phyloP scores from a whole-genome alignment of 2,329 filamentous ascomycete genomes.

The Colletotrichum orchidophilum region DNA sequence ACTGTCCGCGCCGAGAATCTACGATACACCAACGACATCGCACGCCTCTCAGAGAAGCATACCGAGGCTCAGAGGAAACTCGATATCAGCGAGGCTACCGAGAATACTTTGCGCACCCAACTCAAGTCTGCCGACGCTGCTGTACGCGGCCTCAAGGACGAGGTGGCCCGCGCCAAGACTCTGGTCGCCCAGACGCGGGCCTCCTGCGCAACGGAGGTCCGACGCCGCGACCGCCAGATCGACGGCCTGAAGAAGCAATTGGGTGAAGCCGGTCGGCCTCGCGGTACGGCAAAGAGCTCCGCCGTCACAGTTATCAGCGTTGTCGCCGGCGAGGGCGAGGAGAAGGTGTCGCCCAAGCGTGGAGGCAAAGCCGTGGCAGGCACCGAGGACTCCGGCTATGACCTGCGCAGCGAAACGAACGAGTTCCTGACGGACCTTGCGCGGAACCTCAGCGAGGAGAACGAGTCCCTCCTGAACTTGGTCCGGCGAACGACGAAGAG shows the following conservation, averaged over 20 bases:
- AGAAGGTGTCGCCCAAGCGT: constrained; percentile 49
- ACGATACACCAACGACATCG: constrained; percentile 76
- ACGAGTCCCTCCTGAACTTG: constrained; percentile 80
- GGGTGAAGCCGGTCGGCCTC: constrained; percentile 72
- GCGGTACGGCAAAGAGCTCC: constrained; percentile 63
- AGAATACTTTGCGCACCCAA: constrained; percentile 74
- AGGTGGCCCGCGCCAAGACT: constrained; percentile 80
- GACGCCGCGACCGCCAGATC: constrained; percentile 89
- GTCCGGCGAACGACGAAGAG: constrained; percentile 77
- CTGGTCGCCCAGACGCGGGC: constrained; percentile 84
- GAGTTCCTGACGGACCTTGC: constrained; percentile 88
- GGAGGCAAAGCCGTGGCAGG: constrained; percentile 37
- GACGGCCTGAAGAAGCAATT: constrained; percentile 90
- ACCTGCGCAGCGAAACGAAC: constrained; percentile 86
- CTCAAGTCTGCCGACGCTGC: constrained; percentile 78
- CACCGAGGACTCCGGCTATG: constrained; percentile 66
- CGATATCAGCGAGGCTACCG: constrained; percentile 72
- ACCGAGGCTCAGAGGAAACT: constrained; percentile 64
- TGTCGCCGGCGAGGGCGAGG: constrained; percentile 61
- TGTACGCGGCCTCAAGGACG: constrained; percentile 82
- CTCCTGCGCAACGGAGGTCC: constrained; percentile 89
- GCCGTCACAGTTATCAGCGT: constrained; percentile 67
- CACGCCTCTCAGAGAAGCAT: constrained; percentile 64
- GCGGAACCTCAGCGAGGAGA: constrained; percentile 88
- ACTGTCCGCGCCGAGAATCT: constrained; percentile 78